These are phyloP conservation scores for Alternaria brassicicola DNA, from an alignment of 2,329 filamentous ascomycete genomes.

Conservation along the genomic window DNA sequence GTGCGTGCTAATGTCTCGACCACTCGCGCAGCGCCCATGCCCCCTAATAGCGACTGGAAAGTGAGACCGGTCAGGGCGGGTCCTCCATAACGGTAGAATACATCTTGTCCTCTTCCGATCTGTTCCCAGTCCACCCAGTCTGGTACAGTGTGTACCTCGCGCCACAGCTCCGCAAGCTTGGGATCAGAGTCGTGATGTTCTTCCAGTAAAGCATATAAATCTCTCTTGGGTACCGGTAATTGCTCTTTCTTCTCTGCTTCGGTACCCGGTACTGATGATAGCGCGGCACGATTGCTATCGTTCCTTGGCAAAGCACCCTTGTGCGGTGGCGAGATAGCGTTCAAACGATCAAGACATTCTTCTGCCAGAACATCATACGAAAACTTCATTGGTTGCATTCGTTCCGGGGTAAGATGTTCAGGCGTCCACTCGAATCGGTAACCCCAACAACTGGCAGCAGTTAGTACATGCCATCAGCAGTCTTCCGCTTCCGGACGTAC, in stretches of 20 bases:
- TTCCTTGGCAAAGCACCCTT: conserved; percentile 49
- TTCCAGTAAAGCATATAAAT: conserved; percentile 68
- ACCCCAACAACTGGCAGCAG: conserved; percentile 61
- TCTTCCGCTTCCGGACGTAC: conserved; percentile 41
- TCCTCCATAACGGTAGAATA: conserved; percentile 78
- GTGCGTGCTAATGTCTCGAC: conserved; percentile 77
- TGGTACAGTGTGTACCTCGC: conserved; percentile 69
- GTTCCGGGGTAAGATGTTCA: conserved; percentile 65
- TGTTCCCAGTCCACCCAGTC: conserved; percentile 81
- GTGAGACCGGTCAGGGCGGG: conserved; percentile 68
- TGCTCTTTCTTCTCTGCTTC: conserved; percentile 43
- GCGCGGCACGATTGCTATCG: conserved; percentile 39
- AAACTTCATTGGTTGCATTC: conserved; percentile 66
- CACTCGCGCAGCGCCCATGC: conserved; percentile 74
- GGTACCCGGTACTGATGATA: conserved; percentile 34
- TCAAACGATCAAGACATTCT: conserved; percentile 67
- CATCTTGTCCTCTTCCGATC: conserved; percentile 73
- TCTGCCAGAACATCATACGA: conserved; percentile 73
- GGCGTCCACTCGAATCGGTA: conserved; percentile 73
- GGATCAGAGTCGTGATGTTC: conserved; percentile 64
- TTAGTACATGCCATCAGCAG: conserved; percentile 16
- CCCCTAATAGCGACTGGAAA: conserved; percentile 70
- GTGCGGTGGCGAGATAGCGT: conserved; percentile 63
- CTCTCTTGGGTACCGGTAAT: conserved; percentile 53
- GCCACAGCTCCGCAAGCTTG: conserved; percentile 66